Evolutionary conservation across 192 early-diverging fungal genomes (phyloP).

Genomic region (Mycoemilia scoparia): DNA sequence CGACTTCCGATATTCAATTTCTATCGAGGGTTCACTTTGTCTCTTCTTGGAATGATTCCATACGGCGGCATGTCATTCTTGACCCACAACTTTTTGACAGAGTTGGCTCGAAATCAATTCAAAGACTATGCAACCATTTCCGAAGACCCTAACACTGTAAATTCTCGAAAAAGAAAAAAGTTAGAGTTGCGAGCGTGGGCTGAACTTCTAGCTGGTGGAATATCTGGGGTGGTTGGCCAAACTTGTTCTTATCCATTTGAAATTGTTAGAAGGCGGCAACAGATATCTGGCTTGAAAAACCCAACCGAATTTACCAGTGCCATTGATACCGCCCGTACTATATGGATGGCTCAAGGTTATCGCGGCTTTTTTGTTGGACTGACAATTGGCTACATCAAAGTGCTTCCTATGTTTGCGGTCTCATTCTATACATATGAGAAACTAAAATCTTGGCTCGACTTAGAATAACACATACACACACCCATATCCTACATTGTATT

Average conservation of each 20-base stretch:
- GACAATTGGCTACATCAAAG: constrained; percentile 91
- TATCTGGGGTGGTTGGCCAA: constrained; percentile 71
- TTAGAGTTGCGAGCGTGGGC: constrained; percentile 54
- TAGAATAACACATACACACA: constrained; percentile 21
- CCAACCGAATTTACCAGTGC: constrained; percentile 33
- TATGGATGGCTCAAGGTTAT: constrained; percentile 47
- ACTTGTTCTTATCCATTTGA: constrained; percentile 85
- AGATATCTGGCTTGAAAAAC: constrained; percentile 48
- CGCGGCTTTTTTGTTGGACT: constrained; percentile 93
- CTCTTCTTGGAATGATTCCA: constrained; percentile 83
- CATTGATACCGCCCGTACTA: constrained; percentile 34
- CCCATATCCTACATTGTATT: too few relatives aligned
- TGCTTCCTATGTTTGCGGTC: constrained; percentile 81
- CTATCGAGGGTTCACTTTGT: constrained; percentile 82
- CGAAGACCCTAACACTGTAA: too few relatives aligned
- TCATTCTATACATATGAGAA: constrained; percentile 72
- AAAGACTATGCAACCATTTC: constrained; percentile 15
- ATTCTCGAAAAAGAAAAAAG: constrained; percentile 20
- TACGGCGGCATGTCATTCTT: constrained; percentile 93
- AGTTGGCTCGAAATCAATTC: constrained; percentile 34
- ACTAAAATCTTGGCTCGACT: constrained; percentile 19
- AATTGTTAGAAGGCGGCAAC: constrained; percentile 71
- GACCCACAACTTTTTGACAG: constrained; percentile 58
- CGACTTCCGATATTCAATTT: constrained; percentile 52
- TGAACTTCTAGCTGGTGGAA: constrained; percentile 58